Conservation (phyloP, 257 asterid species). For the Phtheirospermum japonicum region DNA sequence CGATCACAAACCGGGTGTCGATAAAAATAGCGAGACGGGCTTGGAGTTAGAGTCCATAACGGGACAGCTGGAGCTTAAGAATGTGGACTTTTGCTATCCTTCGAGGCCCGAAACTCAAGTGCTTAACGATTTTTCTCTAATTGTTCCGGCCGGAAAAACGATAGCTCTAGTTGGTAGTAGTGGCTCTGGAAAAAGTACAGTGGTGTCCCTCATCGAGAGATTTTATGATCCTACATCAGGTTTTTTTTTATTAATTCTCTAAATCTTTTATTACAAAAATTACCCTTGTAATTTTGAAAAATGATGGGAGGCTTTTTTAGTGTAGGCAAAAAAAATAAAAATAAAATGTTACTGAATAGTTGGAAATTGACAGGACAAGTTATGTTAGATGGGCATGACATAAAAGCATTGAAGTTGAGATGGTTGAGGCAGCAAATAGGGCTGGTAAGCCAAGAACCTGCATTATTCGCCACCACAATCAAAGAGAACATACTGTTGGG, state of each 20-base stretch:
- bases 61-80: constrained; percentile 74
- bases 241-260: constrained; percentile 25
- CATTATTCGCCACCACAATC: constrained; percentile 77
- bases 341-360: not conserved
- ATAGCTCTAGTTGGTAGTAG: constrained; percentile 90
- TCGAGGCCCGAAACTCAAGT: constrained; percentile 72
- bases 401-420: constrained; percentile 59
- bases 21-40: constrained; percentile 53
- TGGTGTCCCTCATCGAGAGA: constrained; percentile 88
- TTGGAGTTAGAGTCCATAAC: constrained; percentile 63
- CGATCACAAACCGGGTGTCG: constrained; percentile 72
- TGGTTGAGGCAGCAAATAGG: constrained; percentile 90
- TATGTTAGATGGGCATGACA: constrained; percentile 70
- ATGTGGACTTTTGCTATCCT: constrained; percentile 71
- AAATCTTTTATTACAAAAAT: not conserved
- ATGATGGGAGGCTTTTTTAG: no score
- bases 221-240: constrained; percentile 90
- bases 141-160: constrained; percentile 80
- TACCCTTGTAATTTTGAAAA: no score
- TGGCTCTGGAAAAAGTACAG: constrained; percentile 92
- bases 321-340: no score
- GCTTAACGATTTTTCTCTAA: constrained; percentile 53
- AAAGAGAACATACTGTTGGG: constrained; percentile 82
- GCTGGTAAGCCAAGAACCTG: constrained; percentile 93
- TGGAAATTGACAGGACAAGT: constrained; percentile 56